A percentile compares a stretch with the other conserved stretches of the same genome.
These are phyloP conservation scores for Pisolithus microcarpus DNA, from an alignment of 768 basidiomycete genomes.

Conservation along the genomic window DNA sequence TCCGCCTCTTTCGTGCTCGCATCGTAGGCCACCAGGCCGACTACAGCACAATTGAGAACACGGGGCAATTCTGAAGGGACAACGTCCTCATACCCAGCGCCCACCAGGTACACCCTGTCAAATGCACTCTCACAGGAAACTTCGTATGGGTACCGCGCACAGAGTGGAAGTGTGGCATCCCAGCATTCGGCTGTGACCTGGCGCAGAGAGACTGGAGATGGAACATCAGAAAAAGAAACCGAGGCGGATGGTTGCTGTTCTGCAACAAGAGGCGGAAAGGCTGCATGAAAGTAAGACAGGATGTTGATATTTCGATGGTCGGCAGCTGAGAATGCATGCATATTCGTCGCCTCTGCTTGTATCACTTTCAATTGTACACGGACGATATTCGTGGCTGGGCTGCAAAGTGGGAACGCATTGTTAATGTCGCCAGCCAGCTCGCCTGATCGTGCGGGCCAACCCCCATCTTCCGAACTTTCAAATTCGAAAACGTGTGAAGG, in stretches of 20 bases:
- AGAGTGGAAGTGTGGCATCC: conserved; percentile 64
- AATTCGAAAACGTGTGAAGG: conserved; percentile 36
- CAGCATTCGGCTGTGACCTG: conserved; percentile 44
- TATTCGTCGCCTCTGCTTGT: conserved; percentile 26
- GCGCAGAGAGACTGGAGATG: conserved; percentile 8
- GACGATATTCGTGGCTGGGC: not conserved
- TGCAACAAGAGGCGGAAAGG: conserved; percentile 27
- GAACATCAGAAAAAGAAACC: not conserved
- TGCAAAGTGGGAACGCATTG: not conserved
- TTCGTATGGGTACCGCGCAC: conserved; percentile 64
- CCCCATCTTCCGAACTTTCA: conserved; percentile 14
- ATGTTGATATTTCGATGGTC: conserved; percentile 67
- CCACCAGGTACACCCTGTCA: conserved; percentile 59
- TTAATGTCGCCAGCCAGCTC: conserved; percentile 1
- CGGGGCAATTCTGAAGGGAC: conserved; percentile 56
- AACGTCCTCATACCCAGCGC: conserved; percentile 76
- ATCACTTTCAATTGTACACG: conserved; percentile 35
- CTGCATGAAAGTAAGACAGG: conserved; percentile 72
- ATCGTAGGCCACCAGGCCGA: conserved; percentile 61
- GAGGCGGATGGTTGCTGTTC: conserved; percentile 11
- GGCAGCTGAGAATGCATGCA: conserved; percentile 35
- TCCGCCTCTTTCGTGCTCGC: not conserved
- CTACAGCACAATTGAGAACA: conserved; percentile 75
- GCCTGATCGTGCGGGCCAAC: conserved; percentile 13
- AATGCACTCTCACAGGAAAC: conserved; percentile 53